Base-by-base conservation (phyloP, 1,284 basidiomycete species). In the Cryptococcus neoformans region DNA sequence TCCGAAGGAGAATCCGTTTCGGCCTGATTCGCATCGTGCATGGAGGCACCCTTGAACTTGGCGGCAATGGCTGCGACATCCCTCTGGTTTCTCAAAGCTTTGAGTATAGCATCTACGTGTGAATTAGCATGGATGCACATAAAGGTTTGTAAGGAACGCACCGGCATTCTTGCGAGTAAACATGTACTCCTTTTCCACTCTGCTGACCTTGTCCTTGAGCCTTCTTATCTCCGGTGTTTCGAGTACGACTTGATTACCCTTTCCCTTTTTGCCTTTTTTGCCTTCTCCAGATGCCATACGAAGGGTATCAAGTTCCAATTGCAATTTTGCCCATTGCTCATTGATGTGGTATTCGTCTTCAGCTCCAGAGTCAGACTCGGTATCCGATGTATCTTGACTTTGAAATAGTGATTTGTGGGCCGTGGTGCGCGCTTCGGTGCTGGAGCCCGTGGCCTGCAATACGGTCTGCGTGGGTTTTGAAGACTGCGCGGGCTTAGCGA, bases 121-220 rank as follows among this genome's bases (percentile, higher is more conserved):
- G 49, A 21, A 57, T 49, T 51, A 51, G 38, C 5, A 16, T 41
- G 28, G 28, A 28, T 28, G 28, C 28, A 28, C 28, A 28, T 8
- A 36, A 50, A n/a, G 37, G 8, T 8, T 58, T 4, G 45, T 47
- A 11, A 41, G 16, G 16, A 17, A 61, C 73, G 48, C 36, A 78
- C 77, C 76, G 0, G 78, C 90, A 57, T 89, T 87, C 57, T 81
- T 83, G 62, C 84, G 79, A 58, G 85, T 83, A 67, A 92, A 93
- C 62, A 92, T 82, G 65, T 92, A 90, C 66, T 88, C 84, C 48
- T 81, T 80, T 71, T 85, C 84, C 16, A 87, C 70, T 38, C 78
- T 78, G 36, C 80, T 74, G 36, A 92, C 78, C 44, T 80, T 83
- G 55, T 80, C 76, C 21, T 83, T 83, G 49, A 92, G 73, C 3